Percentiles rank a stretch among this genome's conserved stretches.
phyloP scores from a whole-genome alignment of 371 early-diverging fungal species.

The Coemansia sp. region DNA sequence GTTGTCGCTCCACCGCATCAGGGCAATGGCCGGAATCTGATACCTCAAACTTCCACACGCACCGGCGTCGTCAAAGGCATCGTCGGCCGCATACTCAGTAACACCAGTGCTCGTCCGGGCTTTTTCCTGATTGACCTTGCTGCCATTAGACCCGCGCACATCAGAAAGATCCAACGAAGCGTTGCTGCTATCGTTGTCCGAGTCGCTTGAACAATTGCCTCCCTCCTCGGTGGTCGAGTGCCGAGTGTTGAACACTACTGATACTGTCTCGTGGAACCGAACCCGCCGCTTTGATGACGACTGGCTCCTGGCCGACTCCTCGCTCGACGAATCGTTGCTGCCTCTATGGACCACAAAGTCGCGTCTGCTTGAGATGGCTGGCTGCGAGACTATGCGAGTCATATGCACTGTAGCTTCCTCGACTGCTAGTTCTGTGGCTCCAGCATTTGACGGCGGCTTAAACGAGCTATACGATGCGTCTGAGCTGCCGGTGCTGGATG shows the following conservation, averaged over 20 bases:
- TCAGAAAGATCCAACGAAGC: conserved; percentile 12
- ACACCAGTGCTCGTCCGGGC: too few species aligned
- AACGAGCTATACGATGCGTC: conserved; percentile 9
- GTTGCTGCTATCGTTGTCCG: conserved; percentile 41
- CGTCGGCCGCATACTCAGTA: conserved; percentile 11
- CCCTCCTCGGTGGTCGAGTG: conserved; percentile 23
- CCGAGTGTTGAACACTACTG: conserved; percentile 42
- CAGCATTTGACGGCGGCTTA: background rate
- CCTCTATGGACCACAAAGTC: background rate
- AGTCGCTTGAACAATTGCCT: conserved; percentile 10
- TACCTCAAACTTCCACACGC: conserved; percentile 23
- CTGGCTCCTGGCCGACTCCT: conserved; percentile 37
- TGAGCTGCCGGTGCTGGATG: conserved; percentile 18
- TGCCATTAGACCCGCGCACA: background rate
- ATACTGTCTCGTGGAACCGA: conserved; percentile 48
- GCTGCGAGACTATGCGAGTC: conserved; percentile 23
- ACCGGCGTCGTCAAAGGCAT: conserved; percentile 35
- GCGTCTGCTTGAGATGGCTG: background rate
- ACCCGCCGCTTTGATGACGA: conserved; percentile 47
- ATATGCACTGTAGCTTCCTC: background rate
- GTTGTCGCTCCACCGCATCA: conserved; percentile 20
- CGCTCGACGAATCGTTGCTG: conserved; percentile 30
- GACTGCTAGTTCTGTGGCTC: background rate
- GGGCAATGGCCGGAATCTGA: conserved; percentile 16
- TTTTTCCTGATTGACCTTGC: too few species aligned